Base-by-base conservation (phyloP, 164 flowering plant genomes). In the Vitis rupestris region DNA sequence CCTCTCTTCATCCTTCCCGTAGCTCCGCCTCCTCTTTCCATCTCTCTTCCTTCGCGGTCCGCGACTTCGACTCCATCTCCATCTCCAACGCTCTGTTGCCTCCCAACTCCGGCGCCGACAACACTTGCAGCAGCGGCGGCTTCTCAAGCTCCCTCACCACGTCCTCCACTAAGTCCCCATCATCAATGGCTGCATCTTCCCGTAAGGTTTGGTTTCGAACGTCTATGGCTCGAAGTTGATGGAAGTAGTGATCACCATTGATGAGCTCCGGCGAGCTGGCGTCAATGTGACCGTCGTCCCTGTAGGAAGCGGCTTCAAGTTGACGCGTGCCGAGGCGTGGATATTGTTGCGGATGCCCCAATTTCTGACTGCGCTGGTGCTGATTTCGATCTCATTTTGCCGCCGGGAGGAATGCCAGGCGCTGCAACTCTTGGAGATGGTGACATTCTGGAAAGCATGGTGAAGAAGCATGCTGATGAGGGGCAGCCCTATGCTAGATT, bases 361-460 rank as follows among this genome's bases (percentile, higher is more conserved):
- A 71, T 92, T 65, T 73, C 86, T n/a, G 88, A 86, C 31, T 84
- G 87, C 71, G 64, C 65, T 12, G 76, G 82, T 19, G 23, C 62
- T 15, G 75, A 68, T 57, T 91, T 78, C 57, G 97, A 93, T 77
- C 64, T 61, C 49, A 61, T 61, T 50, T 10, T 31, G 68, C 51
- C 56, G 1, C 12, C 50, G 97, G 98, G 98, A 65, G 98, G 97
- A 60, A 83, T 92, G 82, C 97, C 97, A 0, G 98, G 97, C 52
- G 87, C 93, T 53, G 64, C 85, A 19, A 77, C 73, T 72, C 82
- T 94, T 14, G 81, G 76, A 73, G 86, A 89, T 31, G 84, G 82
- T 66, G 76, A 27, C 51, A 70, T 74, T 70, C 69, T 94, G 57
- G 88, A 87, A 69, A 72, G 71, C 53, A 49, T 92, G 72, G 84